Evolutionary conservation across 169 alveolate genomes (phyloP), one percentile per base, ranked within the genome.

Genomic region (Eimeria tenella): DNA sequence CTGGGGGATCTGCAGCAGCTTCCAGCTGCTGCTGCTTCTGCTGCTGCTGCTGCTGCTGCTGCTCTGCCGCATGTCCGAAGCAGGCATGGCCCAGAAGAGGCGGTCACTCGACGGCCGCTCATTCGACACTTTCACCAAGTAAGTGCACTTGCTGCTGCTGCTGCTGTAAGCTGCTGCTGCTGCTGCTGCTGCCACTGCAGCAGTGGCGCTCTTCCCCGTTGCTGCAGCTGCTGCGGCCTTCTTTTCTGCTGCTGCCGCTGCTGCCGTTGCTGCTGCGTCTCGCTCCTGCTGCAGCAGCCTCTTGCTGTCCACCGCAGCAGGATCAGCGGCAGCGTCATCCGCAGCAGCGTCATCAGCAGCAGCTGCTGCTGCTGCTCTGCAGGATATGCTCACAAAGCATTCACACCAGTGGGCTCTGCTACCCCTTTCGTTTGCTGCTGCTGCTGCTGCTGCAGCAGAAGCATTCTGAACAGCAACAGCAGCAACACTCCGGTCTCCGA

Each of bases 31-130:
- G 82, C 73, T 63, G 73, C 82, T 71, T 53, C 55, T 71, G 82
- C 55, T 71, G 82, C 82, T 71, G 82, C 82, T 58, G 68, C 82
- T 21, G 82, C 82, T 71, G 82, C 82, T 71, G 82, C 82, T 71
- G 82, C 55, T 71, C 55, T 71, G 82, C 82, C 82, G 82, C 82
- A 71, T 71, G 53, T 71, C 82, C 23, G 82, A 25, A 5, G 55
- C 82, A 8, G 82, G 82, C 82, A 71, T 71, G 5, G 42, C 82
- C 82, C 82, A 71, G 17, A 21, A 71, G 53, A 71, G 17, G 42
- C 10, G 49, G 42, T 71, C 82, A 13, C 82, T 71, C 13, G 17
- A 15, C 6, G 82, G 82, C 53, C 82, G 17, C 42, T 23, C n/a
- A 42, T 71, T 71, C n/a, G 56, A 71, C 11, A 71, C 82, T 55